Evolutionary conservation across 495 filamentous ascomycete genomes (phyloP).

Genomic region (Coniosporium apollinis): DNA sequence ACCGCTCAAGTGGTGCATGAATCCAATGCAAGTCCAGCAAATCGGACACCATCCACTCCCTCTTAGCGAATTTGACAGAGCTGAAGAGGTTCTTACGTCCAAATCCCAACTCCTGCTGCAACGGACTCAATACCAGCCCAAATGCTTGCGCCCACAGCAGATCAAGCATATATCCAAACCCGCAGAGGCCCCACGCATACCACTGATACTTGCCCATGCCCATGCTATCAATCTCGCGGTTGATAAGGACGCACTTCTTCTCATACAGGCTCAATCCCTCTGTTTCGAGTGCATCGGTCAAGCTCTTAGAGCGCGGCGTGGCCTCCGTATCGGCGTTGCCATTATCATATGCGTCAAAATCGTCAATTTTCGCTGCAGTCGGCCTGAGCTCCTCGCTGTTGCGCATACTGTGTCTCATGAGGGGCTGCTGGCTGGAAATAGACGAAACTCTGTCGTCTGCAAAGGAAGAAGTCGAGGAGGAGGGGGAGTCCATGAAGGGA

Average conservation of each 20-base stretch:
- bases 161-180: conserved; percentile 35
- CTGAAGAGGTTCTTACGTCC: conserved; percentile 8
- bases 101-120: conserved; percentile 31
- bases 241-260: conserved; percentile 29
- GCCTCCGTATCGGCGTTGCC: too few relatives aligned
- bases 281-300: conserved; percentile 5
- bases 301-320: neutral
- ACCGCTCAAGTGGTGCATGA: too few relatives aligned
- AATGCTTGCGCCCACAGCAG: conserved; percentile 34
- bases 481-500: too few relatives aligned
- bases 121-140: conserved; percentile 28
- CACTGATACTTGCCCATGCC: conserved; percentile 36
- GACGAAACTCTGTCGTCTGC: too few relatives aligned
- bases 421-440: too few relatives aligned
- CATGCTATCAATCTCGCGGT: conserved; percentile 29
- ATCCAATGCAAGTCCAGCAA: too few relatives aligned
- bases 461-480: too few relatives aligned
- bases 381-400: too few relatives aligned
- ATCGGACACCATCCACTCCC: too few relatives aligned
- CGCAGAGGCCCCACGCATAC: conserved; percentile 31
- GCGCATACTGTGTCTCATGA: too few relatives aligned
- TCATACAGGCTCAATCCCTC: conserved; percentile 24
- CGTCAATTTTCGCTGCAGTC: too few relatives aligned
- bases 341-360: too few relatives aligned
- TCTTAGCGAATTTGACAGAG: neutral